Conservation (phyloP, 257 asterid genomes). For the Nicotiana otophora region DNA sequence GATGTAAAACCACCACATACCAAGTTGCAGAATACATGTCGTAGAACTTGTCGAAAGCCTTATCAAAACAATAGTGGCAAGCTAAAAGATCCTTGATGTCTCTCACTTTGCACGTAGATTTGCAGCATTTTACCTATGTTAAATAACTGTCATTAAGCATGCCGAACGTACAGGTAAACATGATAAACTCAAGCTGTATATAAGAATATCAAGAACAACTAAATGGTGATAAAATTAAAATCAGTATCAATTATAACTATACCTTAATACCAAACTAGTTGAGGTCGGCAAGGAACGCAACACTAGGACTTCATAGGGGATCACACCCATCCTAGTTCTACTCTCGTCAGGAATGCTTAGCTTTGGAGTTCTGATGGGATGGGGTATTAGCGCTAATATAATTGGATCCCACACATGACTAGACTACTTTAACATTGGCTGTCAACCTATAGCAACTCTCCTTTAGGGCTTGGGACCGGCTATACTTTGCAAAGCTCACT, state of each 20-base stretch:
- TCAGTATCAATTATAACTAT: not conserved
- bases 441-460: not conserved
- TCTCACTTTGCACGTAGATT: constrained; percentile 71
- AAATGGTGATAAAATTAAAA: not conserved
- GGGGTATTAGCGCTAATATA: not conserved
- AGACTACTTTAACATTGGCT: not conserved
- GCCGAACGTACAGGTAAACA: not conserved
- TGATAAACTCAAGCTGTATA: not conserved
- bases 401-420: not conserved
- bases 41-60: constrained; percentile 84
- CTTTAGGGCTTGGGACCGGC: not conserved
- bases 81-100: constrained; percentile 65
- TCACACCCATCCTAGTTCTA: not conserved
- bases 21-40: constrained; percentile 81
- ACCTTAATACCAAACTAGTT: not conserved
- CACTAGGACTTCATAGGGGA: not conserved
- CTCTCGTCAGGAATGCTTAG: not conserved
- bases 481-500: not conserved
- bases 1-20: constrained; percentile 30
- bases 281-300: not conserved
- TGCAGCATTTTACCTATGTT: constrained; percentile 78
- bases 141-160: not conserved
- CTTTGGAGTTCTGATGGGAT: not conserved
- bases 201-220: not conserved
- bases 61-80: constrained; percentile 67